A percentile compares a stretch with the other conserved stretches of the same genome.
Conservation (phyloP, 2,329 filamentous ascomycete genomes). For the Pyricularia sp. region DNA sequence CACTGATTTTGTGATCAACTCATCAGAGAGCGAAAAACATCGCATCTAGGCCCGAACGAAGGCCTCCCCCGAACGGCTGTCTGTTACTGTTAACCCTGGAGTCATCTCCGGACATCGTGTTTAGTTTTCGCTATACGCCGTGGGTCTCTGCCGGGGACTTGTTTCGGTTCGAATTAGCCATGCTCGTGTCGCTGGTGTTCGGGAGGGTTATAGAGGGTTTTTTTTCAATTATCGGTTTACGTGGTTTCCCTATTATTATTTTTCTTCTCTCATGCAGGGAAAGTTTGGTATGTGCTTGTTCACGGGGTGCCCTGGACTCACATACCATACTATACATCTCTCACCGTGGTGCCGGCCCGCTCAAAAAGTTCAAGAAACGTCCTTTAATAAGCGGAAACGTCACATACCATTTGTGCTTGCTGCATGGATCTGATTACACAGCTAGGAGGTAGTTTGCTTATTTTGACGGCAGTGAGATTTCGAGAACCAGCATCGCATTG, state of each 20-base stretch:
- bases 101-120: not conserved
- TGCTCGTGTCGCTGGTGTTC: not conserved
- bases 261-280: not conserved
- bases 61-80: not conserved
- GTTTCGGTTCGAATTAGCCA: not conserved
- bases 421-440: not conserved
- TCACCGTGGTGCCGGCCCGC: not conserved
- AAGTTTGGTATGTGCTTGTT: not conserved
- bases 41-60: constrained; percentile 39
- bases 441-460: not conserved
- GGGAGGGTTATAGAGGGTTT: not conserved
- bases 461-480: not conserved
- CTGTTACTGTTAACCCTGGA: not conserved
- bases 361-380: not conserved
- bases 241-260: not conserved
- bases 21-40: constrained; percentile 66
- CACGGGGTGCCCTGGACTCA: not conserved
- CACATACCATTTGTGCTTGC: not conserved
- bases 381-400: not conserved
- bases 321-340: not conserved
- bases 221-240: not conserved
- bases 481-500: not conserved
- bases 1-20: not conserved
- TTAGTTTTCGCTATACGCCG: not conserved
- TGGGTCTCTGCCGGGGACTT: not conserved